Percentiles rank a stretch among this genome's conserved stretches.
phyloP scores from a whole-genome alignment of 768 basidiomycete species.

The Imleria badia region DNA sequence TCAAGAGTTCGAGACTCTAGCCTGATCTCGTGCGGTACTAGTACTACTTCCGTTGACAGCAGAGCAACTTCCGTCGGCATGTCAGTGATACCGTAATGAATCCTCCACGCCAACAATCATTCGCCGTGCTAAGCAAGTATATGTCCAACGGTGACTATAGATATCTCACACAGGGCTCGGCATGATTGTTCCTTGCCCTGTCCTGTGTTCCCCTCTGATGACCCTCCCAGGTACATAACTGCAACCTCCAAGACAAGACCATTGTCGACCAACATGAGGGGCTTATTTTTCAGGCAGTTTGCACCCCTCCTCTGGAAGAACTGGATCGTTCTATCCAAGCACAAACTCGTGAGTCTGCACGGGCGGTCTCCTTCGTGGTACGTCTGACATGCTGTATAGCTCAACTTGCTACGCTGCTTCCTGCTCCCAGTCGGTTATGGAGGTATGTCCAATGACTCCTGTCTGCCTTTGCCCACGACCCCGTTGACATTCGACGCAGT shows the following conservation, averaged over 20 bases:
- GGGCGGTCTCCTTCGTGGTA: neutral
- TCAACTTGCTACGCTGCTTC: slow-evolving; percentile 62
- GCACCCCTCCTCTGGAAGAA: slow-evolving; percentile 67
- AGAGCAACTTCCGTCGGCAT: no score
- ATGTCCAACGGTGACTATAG: neutral
- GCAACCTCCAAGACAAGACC: neutral
- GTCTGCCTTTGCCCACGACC: no score
- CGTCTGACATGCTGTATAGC: slow-evolving; percentile 31
- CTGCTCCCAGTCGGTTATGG: slow-evolving; percentile 66
- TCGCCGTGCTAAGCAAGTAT: no score
- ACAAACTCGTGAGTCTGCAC: slow-evolving; percentile 52
- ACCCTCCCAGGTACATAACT: neutral
- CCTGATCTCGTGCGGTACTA: no score
- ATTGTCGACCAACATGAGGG: slow-evolving; percentile 15
- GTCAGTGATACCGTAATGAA: no score
- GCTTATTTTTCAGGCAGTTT: slow-evolving; percentile 62
- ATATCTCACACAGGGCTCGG: neutral
- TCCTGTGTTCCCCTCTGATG: neutral
- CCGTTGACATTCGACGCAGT: slow-evolving; percentile 23
- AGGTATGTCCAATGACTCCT: slow-evolving; percentile 15
- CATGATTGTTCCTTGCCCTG: neutral
- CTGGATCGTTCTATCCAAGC: slow-evolving; percentile 68
- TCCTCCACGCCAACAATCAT: no score
- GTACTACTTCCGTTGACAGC: no score
- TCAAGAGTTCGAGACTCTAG: no score